Evolutionary conservation across 352 stramenopile genomes (phyloP).

Genomic region (Pythium myriotylum): DNA sequence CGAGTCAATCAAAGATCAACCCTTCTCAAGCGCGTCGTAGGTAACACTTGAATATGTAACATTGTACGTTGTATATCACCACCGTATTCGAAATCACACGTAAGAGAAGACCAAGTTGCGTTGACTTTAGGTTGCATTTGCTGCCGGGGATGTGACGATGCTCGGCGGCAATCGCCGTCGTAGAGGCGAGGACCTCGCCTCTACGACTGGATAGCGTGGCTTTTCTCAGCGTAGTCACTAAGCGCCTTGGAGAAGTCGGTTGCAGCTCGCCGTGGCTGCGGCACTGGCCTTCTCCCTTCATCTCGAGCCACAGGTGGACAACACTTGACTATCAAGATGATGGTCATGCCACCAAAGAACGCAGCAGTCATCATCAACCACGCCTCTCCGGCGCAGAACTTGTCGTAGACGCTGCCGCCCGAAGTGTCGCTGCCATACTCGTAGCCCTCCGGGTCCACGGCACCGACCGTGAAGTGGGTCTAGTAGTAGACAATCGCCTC

Average conservation of each 20-base stretch:
- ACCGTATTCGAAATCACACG: no score
- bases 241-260: constrained; percentile 26
- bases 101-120: no score
- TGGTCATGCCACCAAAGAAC: constrained; percentile 60
- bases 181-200: no score
- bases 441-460: constrained; percentile 63
- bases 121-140: no score
- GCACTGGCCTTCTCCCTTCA: constrained; percentile 17
- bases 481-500: constrained; percentile 63
- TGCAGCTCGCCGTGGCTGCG: constrained; percentile 36
- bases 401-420: constrained; percentile 50
- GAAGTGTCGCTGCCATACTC: constrained; percentile 47
- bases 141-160: no score
- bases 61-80: no score
- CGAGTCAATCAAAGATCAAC: no score
- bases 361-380: constrained; percentile 55
- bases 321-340: constrained; percentile 72
- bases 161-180: no score
- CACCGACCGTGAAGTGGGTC: constrained; percentile 53
- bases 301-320: constrained; percentile 53
- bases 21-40: no score
- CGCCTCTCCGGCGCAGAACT: constrained; percentile 56
- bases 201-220: constrained; percentile 26
- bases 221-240: constrained; percentile 24
- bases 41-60: no score